A percentile compares a stretch with the other conserved stretches of the same genome.
Conservation (phyloP, 31 red algal species). For the Porphyra umbilicalis region DNA sequence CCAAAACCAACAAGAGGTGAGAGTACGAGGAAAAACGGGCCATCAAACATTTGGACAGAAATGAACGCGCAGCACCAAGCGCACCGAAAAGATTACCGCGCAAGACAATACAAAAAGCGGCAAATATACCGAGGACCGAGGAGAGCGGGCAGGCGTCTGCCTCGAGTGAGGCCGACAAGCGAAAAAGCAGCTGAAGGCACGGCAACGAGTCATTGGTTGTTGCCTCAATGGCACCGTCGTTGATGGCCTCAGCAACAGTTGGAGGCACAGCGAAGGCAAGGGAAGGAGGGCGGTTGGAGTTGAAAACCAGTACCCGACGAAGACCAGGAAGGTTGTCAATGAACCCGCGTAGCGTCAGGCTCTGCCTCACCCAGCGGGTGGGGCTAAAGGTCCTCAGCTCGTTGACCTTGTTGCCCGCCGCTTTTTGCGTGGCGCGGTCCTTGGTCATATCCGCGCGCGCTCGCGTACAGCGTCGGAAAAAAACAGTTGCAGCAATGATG, state of each 20-base stretch:
- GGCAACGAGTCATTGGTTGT: background rate
- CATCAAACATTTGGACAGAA: background rate
- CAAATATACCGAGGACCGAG: background rate
- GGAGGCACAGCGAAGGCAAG: background rate
- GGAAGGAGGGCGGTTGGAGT: background rate
- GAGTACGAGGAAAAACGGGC: background rate
- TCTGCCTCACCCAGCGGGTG: background rate
- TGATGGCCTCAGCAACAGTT: background rate
- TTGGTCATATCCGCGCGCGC: background rate
- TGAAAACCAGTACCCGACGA: background rate
- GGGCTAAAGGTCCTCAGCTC: background rate
- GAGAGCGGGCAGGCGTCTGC: background rate
- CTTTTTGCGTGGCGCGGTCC: background rate
- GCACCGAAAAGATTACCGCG: background rate
- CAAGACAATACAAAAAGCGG: background rate
- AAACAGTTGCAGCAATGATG: background rate
- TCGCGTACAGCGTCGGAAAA: background rate
- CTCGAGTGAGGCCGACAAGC: background rate
- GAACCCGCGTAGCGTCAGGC: background rate
- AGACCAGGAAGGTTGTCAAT: background rate
- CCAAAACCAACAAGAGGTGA: background rate
- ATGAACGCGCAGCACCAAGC: background rate
- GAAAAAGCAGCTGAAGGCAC: background rate
- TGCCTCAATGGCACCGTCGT: background rate
- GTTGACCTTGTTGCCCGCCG: background rate